Conservation (phyloP, 768 basidiomycete genomes). For the Termitomyces titanicus region DNA sequence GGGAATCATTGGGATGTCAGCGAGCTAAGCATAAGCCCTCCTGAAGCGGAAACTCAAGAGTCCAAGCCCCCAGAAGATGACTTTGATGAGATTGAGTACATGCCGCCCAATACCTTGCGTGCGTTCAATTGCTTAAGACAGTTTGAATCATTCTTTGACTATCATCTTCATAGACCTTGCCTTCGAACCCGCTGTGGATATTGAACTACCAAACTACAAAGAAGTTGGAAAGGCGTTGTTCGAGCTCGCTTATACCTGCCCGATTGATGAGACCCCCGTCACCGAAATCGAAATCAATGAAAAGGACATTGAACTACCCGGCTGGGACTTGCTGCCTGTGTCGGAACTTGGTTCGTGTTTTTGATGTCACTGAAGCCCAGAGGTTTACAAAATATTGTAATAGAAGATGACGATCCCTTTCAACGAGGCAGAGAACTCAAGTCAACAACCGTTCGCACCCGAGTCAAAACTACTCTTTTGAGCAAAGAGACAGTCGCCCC, state of each 20-base stretch:
- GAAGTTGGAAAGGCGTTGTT: conserved; percentile 34
- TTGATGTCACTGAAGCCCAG: background rate
- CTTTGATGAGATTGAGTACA: conserved; percentile 49
- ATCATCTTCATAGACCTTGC: conserved; percentile 29
- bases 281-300: conserved; percentile 26
- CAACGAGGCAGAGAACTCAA: conserved; percentile 3
- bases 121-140: conserved; percentile 4
- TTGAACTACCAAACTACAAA: conserved; percentile 41
- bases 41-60: conserved; percentile 26
- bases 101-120: conserved; percentile 46
- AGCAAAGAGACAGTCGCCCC: background rate
- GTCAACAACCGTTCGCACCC: background rate
- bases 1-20: conserved; percentile 79
- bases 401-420: conserved; percentile 29
- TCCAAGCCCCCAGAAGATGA: conserved; percentile 26
- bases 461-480: background rate
- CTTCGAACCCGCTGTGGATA: conserved; percentile 41
- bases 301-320: conserved; percentile 17
- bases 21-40: conserved; percentile 38
- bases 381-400: background rate
- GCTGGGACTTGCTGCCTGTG: conserved; percentile 27
- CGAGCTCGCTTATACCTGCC: conserved; percentile 29
- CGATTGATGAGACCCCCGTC: conserved; percentile 27
- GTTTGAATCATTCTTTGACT: background rate
- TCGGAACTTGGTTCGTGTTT: conserved; percentile 24